These are phyloP conservation scores for Arthrocladium fulminans DNA, from an alignment of 2,329 filamentous ascomycete genomes.

Conservation along the genomic window DNA sequence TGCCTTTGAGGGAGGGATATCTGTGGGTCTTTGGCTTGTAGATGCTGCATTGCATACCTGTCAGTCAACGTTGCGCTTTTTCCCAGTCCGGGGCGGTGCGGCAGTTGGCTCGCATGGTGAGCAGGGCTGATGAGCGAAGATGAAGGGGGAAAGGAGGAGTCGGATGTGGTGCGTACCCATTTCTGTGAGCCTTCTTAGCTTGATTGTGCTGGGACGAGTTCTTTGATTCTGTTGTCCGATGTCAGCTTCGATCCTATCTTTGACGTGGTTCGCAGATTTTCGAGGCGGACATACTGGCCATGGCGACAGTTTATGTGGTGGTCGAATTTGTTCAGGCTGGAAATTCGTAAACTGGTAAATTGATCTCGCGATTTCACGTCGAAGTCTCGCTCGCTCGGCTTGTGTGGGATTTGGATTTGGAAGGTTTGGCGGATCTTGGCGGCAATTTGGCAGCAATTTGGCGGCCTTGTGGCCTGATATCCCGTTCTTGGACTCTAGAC, in stretches of 20 bases:
- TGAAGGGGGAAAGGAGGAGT: too few relatives aligned
- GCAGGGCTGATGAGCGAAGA: too few relatives aligned
- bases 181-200: conserved; percentile 96
- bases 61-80: not conserved
- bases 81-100: not conserved
- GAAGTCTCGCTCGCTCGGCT: too few relatives aligned
- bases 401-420: too few relatives aligned
- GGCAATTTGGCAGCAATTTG: not conserved
- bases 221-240: conserved; percentile 72
- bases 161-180: conserved; percentile 63
- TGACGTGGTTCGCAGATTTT: not conserved
- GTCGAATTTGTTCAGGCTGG: not conserved
- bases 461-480: conserved; percentile 1
- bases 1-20: conserved; percentile 97
- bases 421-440: not conserved
- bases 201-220: conserved; percentile 99
- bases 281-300: conserved; percentile 21
- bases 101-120: too few relatives aligned
- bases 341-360: not conserved
- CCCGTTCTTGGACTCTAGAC: too few relatives aligned
- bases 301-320: conserved; percentile 16
- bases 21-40: conserved; percentile 99
- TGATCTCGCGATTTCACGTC: not conserved
- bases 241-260: not conserved
- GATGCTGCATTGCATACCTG: conserved; percentile 56